Evolutionary conservation across 1,284 basidiomycete species (phyloP).

Genomic region (Ustilago crameri): DNA sequence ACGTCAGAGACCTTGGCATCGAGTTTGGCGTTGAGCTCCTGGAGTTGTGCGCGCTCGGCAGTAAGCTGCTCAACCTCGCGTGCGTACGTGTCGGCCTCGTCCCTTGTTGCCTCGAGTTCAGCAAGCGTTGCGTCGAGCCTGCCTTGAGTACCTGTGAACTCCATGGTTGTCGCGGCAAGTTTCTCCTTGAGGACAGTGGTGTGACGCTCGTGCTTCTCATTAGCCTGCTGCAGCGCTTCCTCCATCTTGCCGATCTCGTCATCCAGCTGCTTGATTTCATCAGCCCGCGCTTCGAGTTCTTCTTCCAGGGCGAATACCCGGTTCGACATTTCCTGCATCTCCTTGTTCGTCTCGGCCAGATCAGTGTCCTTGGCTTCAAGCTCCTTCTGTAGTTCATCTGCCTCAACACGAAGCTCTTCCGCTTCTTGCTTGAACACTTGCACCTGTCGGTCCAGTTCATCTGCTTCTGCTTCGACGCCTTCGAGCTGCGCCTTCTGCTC

Average conservation of each 20-base stretch:
- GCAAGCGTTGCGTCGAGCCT: slow-evolving; percentile 42
- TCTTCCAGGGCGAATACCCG: slow-evolving; percentile 52
- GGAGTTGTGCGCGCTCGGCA: slow-evolving; percentile 38
- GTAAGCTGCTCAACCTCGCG: slow-evolving; percentile 49
- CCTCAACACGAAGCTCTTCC: slow-evolving; percentile 41
- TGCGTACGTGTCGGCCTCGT: slow-evolving; percentile 47
- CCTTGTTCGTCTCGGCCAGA: slow-evolving; percentile 70
- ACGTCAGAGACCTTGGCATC: slow-evolving; percentile 65
- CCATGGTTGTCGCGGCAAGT: slow-evolving; percentile 29
- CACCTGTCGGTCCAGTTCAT: slow-evolving; percentile 48
- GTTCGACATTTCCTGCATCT: slow-evolving; percentile 73
- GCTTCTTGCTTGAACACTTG: slow-evolving; percentile 64
- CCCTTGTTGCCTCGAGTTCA: slow-evolving; percentile 52
- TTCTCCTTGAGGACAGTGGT: slow-evolving; percentile 48
- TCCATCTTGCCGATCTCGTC: slow-evolving; percentile 77
- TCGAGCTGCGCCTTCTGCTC: slow-evolving; percentile 71
- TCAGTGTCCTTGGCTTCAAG: slow-evolving; percentile 66
- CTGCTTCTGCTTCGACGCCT: slow-evolving; percentile 46
- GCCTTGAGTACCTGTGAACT: slow-evolving; percentile 32
- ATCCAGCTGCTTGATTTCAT: slow-evolving; percentile 71
- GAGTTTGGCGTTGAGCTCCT: slow-evolving; percentile 56
- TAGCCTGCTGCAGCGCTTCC: slow-evolving; percentile 73
- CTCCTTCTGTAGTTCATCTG: slow-evolving; percentile 46
- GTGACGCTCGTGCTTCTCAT: slow-evolving; percentile 56
- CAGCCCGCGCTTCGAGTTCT: slow-evolving; percentile 47